Evolutionary conservation across 2,329 filamentous ascomycete species (phyloP), one percentile per base, ranked within the genome.

Genomic region (Orbilia oligospora): DNA sequence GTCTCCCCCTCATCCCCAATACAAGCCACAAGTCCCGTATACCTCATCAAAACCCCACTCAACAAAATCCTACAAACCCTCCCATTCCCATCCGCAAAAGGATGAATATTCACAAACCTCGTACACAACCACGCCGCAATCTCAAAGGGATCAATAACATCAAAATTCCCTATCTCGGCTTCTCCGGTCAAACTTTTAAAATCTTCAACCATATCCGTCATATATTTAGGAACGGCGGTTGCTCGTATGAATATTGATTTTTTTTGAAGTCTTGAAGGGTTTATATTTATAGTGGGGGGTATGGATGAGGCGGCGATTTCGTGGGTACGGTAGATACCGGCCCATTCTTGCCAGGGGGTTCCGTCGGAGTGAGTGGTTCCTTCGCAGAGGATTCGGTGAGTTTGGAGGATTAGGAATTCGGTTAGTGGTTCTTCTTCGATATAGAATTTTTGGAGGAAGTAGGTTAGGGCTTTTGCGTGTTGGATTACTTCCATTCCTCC

Each of bases 231-330:
- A 12, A 76, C 72, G 0, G 66, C n/a, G 2, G 3, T 30, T 6
- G 72, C 48, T 61, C 67, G 27, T 10, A 76, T 61, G 14, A 66
- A 76, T 5, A 70, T 51, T 0, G 73, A 80, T 76, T 65, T 4
- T 76, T 65, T 4, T 44, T 46, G 0, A 33, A 22, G 5, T 27
- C 12, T 10, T 46, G 38, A n/a, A 44, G 55, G 0, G 53, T 8
- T n/a, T n/a, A n/a, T n/a, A n/a, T n/a, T n/a, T n/a, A n/a, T n/a
- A n/a, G n/a, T 0, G 36, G 48, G 5, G 80, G 70, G 27, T 30
- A 30, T 30, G 27, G 27, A 30, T 30, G 27, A 3, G 0, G 80
- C 80, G 0, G 71, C 71, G 8, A 82, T 80, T 12, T 82, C 68
- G 38, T 18, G 71, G 16, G 56, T 58, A 3, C 66, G 56, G 27